Conservation (phyloP, 1,284 basidiomycete species). For the Paramarasmius palmivorus region DNA sequence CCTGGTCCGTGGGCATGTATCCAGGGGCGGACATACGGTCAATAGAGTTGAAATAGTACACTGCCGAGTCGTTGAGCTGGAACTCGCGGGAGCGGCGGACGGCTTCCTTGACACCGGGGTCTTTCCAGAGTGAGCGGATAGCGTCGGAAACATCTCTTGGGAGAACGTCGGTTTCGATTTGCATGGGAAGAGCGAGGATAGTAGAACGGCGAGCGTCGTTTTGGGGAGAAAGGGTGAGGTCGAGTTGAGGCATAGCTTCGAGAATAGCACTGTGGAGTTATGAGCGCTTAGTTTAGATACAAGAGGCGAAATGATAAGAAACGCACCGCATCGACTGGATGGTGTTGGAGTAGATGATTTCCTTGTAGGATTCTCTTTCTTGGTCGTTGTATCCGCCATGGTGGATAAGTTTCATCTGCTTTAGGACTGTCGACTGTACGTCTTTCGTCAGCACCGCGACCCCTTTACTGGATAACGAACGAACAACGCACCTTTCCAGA, state of each 20-base stretch:
- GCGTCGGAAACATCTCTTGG: conserved; percentile 82
- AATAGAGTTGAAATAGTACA: conserved; percentile 85
- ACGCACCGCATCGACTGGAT: conserved; percentile 91
- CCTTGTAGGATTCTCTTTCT: conserved; percentile 94
- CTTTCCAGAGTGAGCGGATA: conserved; percentile 86
- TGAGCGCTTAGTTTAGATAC: not conserved
- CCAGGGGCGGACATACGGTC: conserved; percentile 66
- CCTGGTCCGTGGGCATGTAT: conserved; percentile 82
- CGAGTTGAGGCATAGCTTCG: conserved; percentile 80
- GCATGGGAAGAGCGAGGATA: conserved; percentile 81
- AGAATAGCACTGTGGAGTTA: conserved; percentile 69
- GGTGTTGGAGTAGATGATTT: conserved; percentile 97
- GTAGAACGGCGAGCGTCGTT: conserved; percentile 77
- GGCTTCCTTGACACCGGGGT: conserved; percentile 82
- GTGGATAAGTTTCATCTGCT: conserved; percentile 97
- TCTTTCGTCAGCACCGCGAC: not conserved
- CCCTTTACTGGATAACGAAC: not conserved
- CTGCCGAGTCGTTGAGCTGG: conserved; percentile 96
- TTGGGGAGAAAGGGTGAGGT: conserved; percentile 45
- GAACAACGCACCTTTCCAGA: conserved; percentile 77
- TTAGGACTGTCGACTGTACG: conserved; percentile 85
- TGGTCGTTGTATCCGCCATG: conserved; percentile 88
- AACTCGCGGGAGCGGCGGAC: conserved; percentile 89
- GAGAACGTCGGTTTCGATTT: conserved; percentile 83
- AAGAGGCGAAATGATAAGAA: not conserved